Evolutionary conservation across 2,329 filamentous ascomycete genomes (phyloP).

Genomic region (Fusarium protoensiforme): DNA sequence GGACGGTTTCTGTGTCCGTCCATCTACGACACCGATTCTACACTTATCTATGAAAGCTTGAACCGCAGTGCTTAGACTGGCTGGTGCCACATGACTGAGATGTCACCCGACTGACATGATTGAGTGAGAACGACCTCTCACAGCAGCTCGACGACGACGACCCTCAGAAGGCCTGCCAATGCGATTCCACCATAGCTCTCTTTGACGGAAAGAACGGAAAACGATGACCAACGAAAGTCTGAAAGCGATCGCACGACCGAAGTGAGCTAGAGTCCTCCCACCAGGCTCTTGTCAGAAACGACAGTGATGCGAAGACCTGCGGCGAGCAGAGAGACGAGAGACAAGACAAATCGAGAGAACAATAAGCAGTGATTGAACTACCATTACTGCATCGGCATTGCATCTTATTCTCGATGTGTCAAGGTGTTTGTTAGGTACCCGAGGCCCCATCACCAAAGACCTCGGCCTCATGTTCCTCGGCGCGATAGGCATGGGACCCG

Average conservation of each 20-base stretch:
- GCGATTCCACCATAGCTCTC: too few species aligned
- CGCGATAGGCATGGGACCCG: background rate
- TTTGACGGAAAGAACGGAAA: background rate
- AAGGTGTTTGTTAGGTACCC: background rate
- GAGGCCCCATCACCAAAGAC: background rate
- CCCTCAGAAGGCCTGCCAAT: background rate
- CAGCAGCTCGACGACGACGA: background rate
- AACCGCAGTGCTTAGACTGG: background rate
- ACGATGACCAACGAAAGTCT: background rate
- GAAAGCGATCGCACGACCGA: background rate
- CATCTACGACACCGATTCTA: background rate
- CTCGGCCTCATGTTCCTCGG: background rate
- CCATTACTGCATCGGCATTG: background rate
- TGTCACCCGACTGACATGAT: background rate
- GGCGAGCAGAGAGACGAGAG: background rate
- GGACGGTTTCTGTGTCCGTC: background rate
- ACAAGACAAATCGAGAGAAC: background rate
- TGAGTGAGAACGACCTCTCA: background rate
- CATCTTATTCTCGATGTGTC: background rate
- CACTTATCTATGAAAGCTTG: background rate
- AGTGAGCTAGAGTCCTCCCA: background rate
- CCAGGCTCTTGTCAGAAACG: background rate
- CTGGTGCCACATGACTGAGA: background rate
- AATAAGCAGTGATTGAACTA: background rate
- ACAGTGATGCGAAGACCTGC: background rate